Evolutionary conservation across 78 protist genomes (phyloP).

Genomic region (Anaeramoeba ignava): DNA sequence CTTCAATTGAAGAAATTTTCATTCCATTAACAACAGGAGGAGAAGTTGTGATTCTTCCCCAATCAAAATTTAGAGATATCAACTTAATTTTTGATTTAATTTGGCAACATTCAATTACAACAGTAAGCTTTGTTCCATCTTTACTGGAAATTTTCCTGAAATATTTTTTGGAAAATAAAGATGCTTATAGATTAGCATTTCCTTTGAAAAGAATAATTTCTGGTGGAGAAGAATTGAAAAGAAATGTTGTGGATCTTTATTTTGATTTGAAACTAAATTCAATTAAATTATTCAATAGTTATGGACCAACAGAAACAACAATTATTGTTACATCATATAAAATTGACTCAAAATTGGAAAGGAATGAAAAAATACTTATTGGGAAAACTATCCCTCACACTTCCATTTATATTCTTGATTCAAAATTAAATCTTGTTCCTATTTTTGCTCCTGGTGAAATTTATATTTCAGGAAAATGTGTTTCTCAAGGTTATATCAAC

Average conservation of each 20-base stretch:
- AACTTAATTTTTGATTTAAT: background rate
- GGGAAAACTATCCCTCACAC: background rate
- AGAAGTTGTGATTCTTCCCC: background rate
- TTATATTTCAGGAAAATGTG: background rate
- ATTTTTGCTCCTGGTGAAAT: background rate
- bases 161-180: background rate
- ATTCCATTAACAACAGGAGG: background rate
- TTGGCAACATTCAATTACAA: background rate
- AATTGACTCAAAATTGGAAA: background rate
- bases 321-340: background rate
- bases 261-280: background rate
- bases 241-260: background rate
- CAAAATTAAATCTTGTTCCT: background rate
- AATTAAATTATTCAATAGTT: background rate
- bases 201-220: background rate
- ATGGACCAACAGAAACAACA: background rate
- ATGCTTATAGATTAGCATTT: background rate
- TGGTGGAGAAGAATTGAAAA: constrained; percentile 15
- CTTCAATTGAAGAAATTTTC: constrained; percentile 1
- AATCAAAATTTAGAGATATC: background rate
- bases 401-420: background rate
- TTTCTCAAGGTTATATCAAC: background rate
- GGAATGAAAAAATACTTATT: background rate
- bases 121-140: background rate
- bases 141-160: background rate